Evolutionary conservation across 139 green algal species (phyloP), one percentile per base, ranked within the genome.

Genomic region (Chlamydomonas sphaeroides): DNA sequence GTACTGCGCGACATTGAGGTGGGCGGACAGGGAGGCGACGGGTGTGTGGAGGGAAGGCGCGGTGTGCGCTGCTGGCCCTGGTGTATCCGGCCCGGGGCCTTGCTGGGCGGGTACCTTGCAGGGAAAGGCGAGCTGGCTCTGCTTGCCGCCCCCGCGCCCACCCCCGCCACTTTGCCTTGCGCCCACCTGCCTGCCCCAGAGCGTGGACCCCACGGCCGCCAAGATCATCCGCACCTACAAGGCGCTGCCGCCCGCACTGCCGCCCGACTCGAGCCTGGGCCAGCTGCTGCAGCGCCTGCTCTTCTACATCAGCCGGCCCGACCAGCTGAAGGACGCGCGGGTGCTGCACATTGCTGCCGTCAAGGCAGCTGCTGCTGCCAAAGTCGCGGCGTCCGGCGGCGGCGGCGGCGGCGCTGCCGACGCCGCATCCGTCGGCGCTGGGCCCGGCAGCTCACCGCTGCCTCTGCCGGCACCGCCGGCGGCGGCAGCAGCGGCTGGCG

Each of bases 281-380:
- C 45, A 77, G 67, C 85, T 96, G 41, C 83, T 96, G 75, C 67
- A 86, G 77, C 85, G 82, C 53, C 73, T 96, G 89, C 90, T 95
- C 72, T 38, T 68, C 36, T 87, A 90, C 79, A 76, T 90, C 35
- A 85, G 85, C 30, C 78, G 83, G n/a, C 84, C 92, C 2, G 86
- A 93, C 8, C 41, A 79, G 26, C 77, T 84, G 2, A 74, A 75
- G 28, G 65, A 84, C 26, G 77, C 36, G 5, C 77, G 77, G 18
- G 26, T 48, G 65, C 48, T 68, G 49, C 42, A 72, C 62, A 82
- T 82, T 8, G 80, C 80, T 6, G 33, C 70, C 5, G 30, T 51
- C 25, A 67, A 77, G 45, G 81, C 71, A 2, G 63, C 81, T 11
- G 53, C 72, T 17, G 62, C 71, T 38, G 68, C 73, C 28, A 72